Evolutionary conservation across 1,284 basidiomycete species (phyloP).

Genomic region (Trichosporon ovoides): DNA sequence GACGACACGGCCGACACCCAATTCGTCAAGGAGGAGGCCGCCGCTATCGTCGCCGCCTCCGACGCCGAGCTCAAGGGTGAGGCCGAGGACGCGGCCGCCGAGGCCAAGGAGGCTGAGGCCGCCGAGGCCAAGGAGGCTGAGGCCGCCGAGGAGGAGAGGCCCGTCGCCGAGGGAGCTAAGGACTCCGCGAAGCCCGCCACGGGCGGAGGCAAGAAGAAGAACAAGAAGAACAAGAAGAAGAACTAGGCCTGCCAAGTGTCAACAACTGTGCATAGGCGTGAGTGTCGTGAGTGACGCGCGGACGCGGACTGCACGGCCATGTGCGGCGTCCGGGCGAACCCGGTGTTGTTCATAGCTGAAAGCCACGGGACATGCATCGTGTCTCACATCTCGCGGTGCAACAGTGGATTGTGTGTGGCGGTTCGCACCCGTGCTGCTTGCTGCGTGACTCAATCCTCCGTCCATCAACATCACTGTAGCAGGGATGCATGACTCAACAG

Average conservation of each 20-base stretch:
- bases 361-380: too few species aligned
- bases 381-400: too few species aligned
- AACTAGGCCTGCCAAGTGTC: neutral
- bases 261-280: neutral
- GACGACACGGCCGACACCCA: conserved; percentile 16
- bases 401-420: too few species aligned
- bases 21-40: neutral
- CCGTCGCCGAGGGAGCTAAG: conserved; percentile 26
- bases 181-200: too few species aligned
- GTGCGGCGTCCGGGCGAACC: too few species aligned
- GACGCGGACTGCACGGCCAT: too few species aligned
- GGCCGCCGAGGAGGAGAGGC: conserved; percentile 16
- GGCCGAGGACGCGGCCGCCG: neutral
- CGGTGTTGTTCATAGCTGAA: too few species aligned
- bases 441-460: too few species aligned
- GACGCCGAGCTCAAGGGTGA: conserved; percentile 1
- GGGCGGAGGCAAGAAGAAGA: conserved; percentile 30
- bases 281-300: too few species aligned
- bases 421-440: too few species aligned
- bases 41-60: neutral
- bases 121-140: neutral
- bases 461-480: too few species aligned
- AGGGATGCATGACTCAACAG: too few species aligned
- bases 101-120: conserved; percentile 15
- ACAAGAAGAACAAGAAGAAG: conserved; percentile 10